A percentile compares a stretch with the other conserved stretches of the same genome.
These are phyloP conservation scores for Amaranthus palmeri DNA, from an alignment of 148 eudicot genomes.

Conservation along the genomic window DNA sequence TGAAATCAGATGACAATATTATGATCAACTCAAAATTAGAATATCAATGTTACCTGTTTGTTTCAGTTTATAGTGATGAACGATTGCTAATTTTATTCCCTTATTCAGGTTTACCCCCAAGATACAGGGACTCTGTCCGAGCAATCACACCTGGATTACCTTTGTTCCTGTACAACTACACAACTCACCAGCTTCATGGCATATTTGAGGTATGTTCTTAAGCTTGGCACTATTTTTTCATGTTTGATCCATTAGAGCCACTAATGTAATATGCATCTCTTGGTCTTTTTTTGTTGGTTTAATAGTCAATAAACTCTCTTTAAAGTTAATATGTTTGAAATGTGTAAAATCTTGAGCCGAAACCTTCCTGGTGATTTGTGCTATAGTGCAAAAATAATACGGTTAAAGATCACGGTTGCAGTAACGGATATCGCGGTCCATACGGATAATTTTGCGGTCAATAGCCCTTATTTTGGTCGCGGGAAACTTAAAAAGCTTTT, in stretches of 20 bases:
- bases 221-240: slow-evolving; percentile 2
- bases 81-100: background rate
- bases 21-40: background rate
- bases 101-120: slow-evolving; percentile 85
- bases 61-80: slow-evolving; percentile 13
- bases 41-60: background rate
- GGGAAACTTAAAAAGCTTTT: too few relatives aligned
- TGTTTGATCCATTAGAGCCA: background rate
- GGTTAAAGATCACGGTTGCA: too few relatives aligned
- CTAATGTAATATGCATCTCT: background rate
- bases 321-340: background rate
- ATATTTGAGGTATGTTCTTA: slow-evolving; percentile 74
- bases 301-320: background rate
- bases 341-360: background rate
- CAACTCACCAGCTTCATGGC: slow-evolving; percentile 98
- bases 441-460: too few relatives aligned
- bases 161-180: slow-evolving; percentile 92
- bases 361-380: background rate
- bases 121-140: slow-evolving; percentile 95
- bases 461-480: too few relatives aligned
- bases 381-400: too few relatives aligned
- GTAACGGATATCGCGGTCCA: too few relatives aligned
- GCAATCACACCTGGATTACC: slow-evolving; percentile 98
- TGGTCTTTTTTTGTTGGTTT: background rate
- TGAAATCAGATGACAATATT: background rate